Evolutionary conservation across 139 green algal genomes (phyloP), one percentile per base, ranked within the genome.

Genomic region (Diplosphaera chodatii): DNA sequence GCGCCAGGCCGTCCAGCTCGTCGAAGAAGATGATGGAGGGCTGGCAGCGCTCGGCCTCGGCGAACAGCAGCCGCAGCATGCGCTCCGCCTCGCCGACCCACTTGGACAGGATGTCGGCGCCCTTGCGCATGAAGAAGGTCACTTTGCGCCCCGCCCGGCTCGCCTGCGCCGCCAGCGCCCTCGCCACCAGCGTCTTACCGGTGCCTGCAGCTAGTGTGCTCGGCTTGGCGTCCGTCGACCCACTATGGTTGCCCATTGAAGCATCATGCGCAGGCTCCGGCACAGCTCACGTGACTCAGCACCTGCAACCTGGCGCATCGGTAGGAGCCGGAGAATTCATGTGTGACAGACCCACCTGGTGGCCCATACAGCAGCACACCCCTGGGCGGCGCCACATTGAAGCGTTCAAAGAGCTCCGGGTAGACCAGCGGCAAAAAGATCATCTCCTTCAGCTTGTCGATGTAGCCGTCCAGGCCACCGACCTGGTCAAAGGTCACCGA

Each of bases 121-220:
- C 92, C 80, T 98, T 97, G 63, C 93, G 83, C 93, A 98, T 97
- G 88, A 95, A 98, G 82, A 98, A 98, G 27, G 89, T 76, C 48
- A 98, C 91, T 66, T 87, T 82, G 30, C 77, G 67, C 5, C 88
- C 83, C 21, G 76, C 72, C 27, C 76, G 75, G 33, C 78, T 87
- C 23, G 92, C 92, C 32, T 90, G 84, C 2, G 91, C 86, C 16
- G 93, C 93, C 64, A 98, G 85, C 4, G 93, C 93, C 1, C 93
- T 84, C 4, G 93, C 93, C 56, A 97, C 86, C 31, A 98, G 85
- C 37, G 93, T 98, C 81, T 98, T 98, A 34, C 93, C 93, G 4
- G 93, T 98, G 48, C 93, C 76, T 82, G 79, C 32, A n/a, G n/a
- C n/a, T n/a, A n/a, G n/a, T n/a, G n/a, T n/a, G n/a, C n/a, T n/a